Evolutionary conservation across 257 asterid genomes (phyloP), one percentile per base, ranked within the genome.

Genomic region (Petunia axillaris): DNA sequence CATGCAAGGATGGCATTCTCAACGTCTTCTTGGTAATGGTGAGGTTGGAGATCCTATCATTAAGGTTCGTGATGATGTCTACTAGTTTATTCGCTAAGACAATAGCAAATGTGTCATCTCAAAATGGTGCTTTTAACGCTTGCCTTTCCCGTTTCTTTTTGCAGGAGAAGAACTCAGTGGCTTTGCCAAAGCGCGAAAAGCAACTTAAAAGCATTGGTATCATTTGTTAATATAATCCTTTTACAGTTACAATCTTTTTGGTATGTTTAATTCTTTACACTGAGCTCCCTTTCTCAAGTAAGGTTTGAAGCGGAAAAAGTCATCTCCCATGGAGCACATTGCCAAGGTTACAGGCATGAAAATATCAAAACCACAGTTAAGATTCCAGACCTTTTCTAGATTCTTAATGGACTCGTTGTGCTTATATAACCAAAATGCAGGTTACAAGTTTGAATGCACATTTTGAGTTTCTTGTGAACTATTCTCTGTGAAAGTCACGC

Each of bases 1-100:
- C 82, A 94, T 94, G 97, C 98, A 94, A 84, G 98, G 98, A 81
- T 94, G 98, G 98, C 98, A 93, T 81, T 89, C 97, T 80, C 95
- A 91, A 84, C 94, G 98, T 53, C 94, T 89, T 87, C 90, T 90
- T 54, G 92, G 93, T 79, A 90, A 90, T 85, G 98, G 98, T 66
- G 98, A 94, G 90, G 93, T 93, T 83, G 97, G 93, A 75, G 98
- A 93, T 87, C 96, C 98, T 77, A 89, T 93, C 82, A 87, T 94
- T 84, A 94, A 93, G 98, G 98, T 91, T 55, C 80, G 87, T 83
- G 44, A 37, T 8, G 39, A 80, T 50, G 54, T 46, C 62, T 62
- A 13, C 40, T 64, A 14, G 55, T 14, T 53, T 67, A 52, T 48
- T 52, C 58, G 58, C 67, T 63, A 79, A 37, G 35, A 58, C 11